phyloP scores from a whole-genome alignment of 2,329 filamentous ascomycete species.

The Lasiodiplodia hormozganensis region DNA sequence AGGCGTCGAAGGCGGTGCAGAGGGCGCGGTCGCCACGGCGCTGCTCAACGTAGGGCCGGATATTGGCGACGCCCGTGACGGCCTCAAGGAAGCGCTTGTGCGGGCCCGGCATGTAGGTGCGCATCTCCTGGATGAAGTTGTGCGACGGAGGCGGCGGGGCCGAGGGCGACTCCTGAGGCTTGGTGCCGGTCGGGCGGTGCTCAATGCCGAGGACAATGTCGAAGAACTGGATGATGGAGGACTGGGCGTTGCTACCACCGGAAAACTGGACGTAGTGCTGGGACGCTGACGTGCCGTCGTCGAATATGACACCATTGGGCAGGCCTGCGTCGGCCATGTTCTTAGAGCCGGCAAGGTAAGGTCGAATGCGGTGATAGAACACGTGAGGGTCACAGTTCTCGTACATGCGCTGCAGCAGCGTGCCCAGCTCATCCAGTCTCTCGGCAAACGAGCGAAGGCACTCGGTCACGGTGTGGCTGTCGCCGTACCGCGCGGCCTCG shows the following conservation, averaged over 20 bases:
- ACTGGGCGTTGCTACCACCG: slow-evolving; percentile 96
- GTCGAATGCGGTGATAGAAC: slow-evolving; percentile 96
- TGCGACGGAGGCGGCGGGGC: slow-evolving; percentile 62
- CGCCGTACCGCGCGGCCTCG: slow-evolving; percentile 73
- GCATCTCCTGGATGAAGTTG: slow-evolving; percentile 98
- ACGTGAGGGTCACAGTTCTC: slow-evolving; percentile 93
- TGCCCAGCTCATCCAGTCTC: slow-evolving; percentile 82
- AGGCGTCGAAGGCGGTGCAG: slow-evolving; percentile 86
- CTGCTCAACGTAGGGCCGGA: slow-evolving; percentile 78
- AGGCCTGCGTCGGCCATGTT: slow-evolving; percentile 96
- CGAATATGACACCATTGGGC: slow-evolving; percentile 85
- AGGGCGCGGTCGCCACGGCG: slow-evolving; percentile 69
- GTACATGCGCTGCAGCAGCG: slow-evolving; percentile 85
- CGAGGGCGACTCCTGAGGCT: slow-evolving; percentile 42
- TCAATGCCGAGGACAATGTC: slow-evolving; percentile 89
- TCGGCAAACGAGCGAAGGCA: slow-evolving; percentile 86
- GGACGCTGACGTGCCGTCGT: slow-evolving; percentile 71
- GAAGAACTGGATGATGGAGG: slow-evolving; percentile 96
- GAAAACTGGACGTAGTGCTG: slow-evolving; percentile 80
- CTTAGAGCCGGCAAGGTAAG: slow-evolving; percentile 93
- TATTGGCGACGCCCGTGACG: slow-evolving; percentile 80
- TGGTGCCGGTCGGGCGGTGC: slow-evolving; percentile 86
- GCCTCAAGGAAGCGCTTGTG: slow-evolving; percentile 90
- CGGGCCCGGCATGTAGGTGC: slow-evolving; percentile 92
- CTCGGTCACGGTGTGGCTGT: slow-evolving; percentile 74